A percentile compares a stretch with the other conserved stretches of the same genome.
Conservation (phyloP, 495 filamentous ascomycete genomes). For the Physcia stellaris region DNA sequence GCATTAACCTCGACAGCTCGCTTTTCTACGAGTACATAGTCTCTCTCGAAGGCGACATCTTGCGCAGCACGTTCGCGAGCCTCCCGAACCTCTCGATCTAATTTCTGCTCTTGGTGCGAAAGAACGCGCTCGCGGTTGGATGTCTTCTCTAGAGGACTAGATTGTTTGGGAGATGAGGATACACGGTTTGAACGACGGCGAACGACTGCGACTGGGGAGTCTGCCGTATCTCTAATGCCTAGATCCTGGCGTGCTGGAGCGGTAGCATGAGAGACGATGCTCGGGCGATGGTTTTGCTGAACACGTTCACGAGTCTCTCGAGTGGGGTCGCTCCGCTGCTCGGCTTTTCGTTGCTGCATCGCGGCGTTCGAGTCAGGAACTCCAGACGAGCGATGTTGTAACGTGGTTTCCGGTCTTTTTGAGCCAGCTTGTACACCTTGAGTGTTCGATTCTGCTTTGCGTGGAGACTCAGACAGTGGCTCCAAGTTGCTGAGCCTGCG, state of each 20-base stretch:
- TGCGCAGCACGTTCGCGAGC: conserved; percentile 67
- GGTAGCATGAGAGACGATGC: conserved; percentile 36
- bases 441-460: background rate
- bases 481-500: background rate
- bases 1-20: conserved; percentile 90
- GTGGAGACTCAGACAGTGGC: background rate
- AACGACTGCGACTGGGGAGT: conserved; percentile 21
- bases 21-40: conserved; percentile 95
- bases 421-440: conserved; percentile 9
- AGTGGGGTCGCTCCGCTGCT: conserved; percentile 19
- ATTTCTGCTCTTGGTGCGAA: conserved; percentile 12
- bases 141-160: conserved; percentile 29
- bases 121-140: conserved; percentile 14
- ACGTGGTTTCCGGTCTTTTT: conserved; percentile 14
- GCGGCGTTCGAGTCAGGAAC: conserved; percentile 24
- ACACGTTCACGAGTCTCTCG: conserved; percentile 17
- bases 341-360: conserved; percentile 27
- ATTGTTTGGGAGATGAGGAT: conserved; percentile 30
- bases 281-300: conserved; percentile 25
- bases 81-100: conserved; percentile 30
- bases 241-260: conserved; percentile 48
- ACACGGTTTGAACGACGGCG: conserved; percentile 38
- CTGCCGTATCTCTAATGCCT: conserved; percentile 16
- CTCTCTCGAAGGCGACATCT: conserved; percentile 77
- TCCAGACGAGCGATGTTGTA: conserved; percentile 21